Evolutionary conservation across 2,329 filamentous ascomycete species (phyloP), one percentile per base, ranked within the genome.

Genomic region (Aspergillus sp.): DNA sequence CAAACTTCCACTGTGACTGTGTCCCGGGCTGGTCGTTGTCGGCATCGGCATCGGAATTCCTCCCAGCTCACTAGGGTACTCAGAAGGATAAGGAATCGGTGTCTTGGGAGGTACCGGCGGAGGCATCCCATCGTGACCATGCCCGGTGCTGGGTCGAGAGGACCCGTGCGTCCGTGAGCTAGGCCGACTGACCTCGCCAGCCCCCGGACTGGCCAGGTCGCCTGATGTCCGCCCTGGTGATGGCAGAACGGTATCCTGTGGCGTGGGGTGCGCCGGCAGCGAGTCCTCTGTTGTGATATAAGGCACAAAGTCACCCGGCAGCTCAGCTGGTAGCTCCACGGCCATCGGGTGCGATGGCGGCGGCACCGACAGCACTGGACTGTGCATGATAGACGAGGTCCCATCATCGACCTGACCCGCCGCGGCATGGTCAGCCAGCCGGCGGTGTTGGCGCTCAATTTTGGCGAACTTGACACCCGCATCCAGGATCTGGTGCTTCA

Each of bases 391-490:
- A 30, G 58, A 66, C 25, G 59, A 62, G 49, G 69, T 62, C 55
- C 72, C 69, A 38, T 74, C 73, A 12, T 69, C 69, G 9, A 15
- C 15, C 8, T 68, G 69, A 58, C 65, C 71, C 65, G 64, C 77
- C 60, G 69, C 80, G 66, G 63, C 78, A 72, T 72, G 73, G 49
- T 80, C 79, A 32, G 89, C 87, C 74, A 86, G 87, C 58, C 91
- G 84, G 59, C 84, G 78, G 74, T 92, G 92, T 64, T 91, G 90
- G 62, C 88, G 85, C 70, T 93, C 83, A 64, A 97, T 92, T 76
- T 91, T 91, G 63, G 91, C 91, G 67, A 98, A 81, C 75, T 94
- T 96, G 8, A 86, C 84, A 0, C 94, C 89, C 0, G 92, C 88
- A 58, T 89, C 86, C 56, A 90, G 82, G 6, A 91, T 91, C 84